phyloP scores from a whole-genome alignment of 169 alveolate species.

The Cyclospora cayetanensis region DNA sequence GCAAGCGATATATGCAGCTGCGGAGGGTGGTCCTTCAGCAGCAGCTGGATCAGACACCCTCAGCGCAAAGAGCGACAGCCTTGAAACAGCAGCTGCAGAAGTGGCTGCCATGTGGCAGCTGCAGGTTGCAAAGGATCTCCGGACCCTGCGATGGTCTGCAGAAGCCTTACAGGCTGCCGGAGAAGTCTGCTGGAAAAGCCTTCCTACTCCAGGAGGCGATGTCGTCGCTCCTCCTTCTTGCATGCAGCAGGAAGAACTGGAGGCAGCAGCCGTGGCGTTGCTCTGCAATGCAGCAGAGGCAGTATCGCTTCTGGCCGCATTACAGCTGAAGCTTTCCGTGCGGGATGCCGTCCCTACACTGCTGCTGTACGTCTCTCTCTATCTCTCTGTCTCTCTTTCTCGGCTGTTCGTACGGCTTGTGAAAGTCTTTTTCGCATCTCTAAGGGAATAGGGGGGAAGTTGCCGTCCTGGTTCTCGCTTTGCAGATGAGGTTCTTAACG shows the following conservation, averaged over 20 bases:
- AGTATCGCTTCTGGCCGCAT: constrained; percentile 12
- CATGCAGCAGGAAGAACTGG: not conserved
- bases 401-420: no score
- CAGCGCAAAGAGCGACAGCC: not conserved
- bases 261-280: not conserved
- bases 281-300: constrained; percentile 60
- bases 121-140: constrained; percentile 27
- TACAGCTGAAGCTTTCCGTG: constrained; percentile 37
- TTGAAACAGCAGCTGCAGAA: not conserved
- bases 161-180: not conserved
- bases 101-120: constrained; percentile 45
- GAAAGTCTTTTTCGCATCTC: no score
- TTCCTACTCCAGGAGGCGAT: not conserved
- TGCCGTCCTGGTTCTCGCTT: no score
- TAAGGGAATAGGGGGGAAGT: no score
- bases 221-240: not conserved
- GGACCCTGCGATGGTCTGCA: not conserved
- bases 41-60: not conserved
- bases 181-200: not conserved
- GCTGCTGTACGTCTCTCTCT: constrained; percentile 27
- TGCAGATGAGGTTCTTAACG: no score
- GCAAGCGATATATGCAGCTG: constrained; percentile 7
- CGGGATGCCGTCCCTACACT: constrained; percentile 25
- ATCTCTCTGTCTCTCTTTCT: no score
- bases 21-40: not conserved